Evolutionary conservation across 306 rosid genomes (phyloP), one percentile per base, ranked within the genome.

Genomic region (Pyrus pyrifolia): DNA sequence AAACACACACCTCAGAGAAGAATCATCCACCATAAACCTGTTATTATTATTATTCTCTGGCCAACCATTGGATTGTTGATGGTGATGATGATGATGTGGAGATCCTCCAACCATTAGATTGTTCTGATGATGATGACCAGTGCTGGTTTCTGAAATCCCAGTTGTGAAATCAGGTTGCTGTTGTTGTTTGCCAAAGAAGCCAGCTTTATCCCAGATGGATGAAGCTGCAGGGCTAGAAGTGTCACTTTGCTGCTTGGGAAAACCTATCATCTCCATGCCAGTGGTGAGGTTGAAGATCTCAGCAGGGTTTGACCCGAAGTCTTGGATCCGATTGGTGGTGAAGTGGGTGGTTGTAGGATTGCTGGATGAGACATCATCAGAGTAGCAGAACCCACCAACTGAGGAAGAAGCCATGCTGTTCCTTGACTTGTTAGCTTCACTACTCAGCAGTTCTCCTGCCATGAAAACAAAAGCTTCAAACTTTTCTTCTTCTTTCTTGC

Each of bases 201-300:
- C 70, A 44, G 61, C 72, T 69, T 81, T 74, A 65, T 7, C 81
- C 88, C 89, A 87, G 66, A 82, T 80, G 55, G 71, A 46, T 18
- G 77, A 38, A 9, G 81, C 71, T 80, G 71, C 46, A 78, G 82
- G 30, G 38, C 33, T 49, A 51, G 55, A 51, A 51, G 21, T 46
- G 63, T 17, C 71, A 83, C 40, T 75, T 80, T 51, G 80, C 83
- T 80, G 83, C 86, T 83, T 89, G 12, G 93, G 79, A 70, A 90
- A 92, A 57, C 92, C 96, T 81, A 88, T 85, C 91, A 86, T 88
- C 67, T 88, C 96, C 88, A 92, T 90, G 59, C 90, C 89, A 4
- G 93, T 83, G 59, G 87, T 83, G 80, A 93, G 83, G 84, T 87
- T 91, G 87, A 88, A 89, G 80, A 93, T 91, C 77, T 89, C 91